Percentiles rank a stretch among this genome's conserved stretches.
Conservation (phyloP, 768 basidiomycete genomes). For the Naganishia randhawae region DNA sequence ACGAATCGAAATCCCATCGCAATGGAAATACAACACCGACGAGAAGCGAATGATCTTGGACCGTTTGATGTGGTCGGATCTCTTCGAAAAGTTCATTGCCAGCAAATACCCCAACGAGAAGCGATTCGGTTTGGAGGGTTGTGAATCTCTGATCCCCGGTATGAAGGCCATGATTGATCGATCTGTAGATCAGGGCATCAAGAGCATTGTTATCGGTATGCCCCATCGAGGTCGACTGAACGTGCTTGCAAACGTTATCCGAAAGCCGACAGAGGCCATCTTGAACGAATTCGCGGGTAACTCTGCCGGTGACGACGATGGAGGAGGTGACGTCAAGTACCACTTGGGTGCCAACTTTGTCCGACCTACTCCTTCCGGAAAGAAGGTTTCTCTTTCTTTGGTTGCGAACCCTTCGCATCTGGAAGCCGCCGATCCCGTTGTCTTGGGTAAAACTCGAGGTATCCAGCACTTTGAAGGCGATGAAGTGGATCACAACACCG, state of each 20-base stretch:
- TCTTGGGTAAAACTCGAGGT: conserved; percentile 97
- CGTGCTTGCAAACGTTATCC: conserved; percentile 95
- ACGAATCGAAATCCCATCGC: conserved; percentile 88
- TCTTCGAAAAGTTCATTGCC: conserved; percentile 97
- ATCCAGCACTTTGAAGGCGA: conserved; percentile 93
- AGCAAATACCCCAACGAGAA: conserved; percentile 99
- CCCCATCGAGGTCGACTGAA: conserved; percentile 98
- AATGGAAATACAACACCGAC: conserved; percentile 96
- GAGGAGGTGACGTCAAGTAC: conserved; percentile 97
- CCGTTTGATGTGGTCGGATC: conserved; percentile 99
- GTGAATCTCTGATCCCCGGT: conserved; percentile 93
- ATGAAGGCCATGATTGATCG: conserved; percentile 99
- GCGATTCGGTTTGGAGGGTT: conserved; percentile 97
- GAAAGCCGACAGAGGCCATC: conserved; percentile 96
- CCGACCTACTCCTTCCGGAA: conserved; percentile 93
- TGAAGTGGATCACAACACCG: conserved; percentile 70
- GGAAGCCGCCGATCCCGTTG: conserved; percentile 94
- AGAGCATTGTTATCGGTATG: conserved; percentile 97
- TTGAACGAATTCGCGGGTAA: conserved; percentile 89
- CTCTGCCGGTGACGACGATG: conserved; percentile 65
- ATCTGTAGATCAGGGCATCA: conserved; percentile 92
- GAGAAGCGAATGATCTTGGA: conserved; percentile 99
- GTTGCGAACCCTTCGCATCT: conserved; percentile 98
- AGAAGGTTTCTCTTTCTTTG: conserved; percentile 92
- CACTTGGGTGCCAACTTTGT: conserved; percentile 97